Base-by-base conservation (phyloP, 805 yeast species). In the Candida boidinii region DNA sequence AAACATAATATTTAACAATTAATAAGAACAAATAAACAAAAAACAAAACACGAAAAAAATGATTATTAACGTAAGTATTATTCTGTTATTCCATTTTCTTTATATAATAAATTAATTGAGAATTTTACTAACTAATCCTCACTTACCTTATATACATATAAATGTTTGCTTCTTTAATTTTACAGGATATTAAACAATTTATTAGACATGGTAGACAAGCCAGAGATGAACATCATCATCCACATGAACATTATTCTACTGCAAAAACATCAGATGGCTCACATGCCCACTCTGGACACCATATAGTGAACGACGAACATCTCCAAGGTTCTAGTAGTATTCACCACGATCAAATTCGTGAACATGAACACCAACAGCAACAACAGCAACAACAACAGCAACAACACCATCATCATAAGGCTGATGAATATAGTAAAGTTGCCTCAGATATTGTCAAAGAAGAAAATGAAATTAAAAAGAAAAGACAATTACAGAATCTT, bases 181-280 rank as follows among this genome's bases (percentile, higher is more conserved):
- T 14, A 15, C 35, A 61, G 65, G 62, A 60, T 44, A 44, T 64
- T 23, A 61, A 60, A 43, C 61, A 64, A 36, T 60, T 63, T 36
- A 64, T 64, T 32, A 55, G 68, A 34, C 68, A 63, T 35, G 70
- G 70, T 13, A 60, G 49, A 37, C 62, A 59, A 31, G 64, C 63
- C 5, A 58, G 48, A n/a, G n/a, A n/a, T n/a, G n/a, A n/a, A n/a
- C n/a, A n/a, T n/a, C n/a, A n/a, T n/a, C n/a, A n/a, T n/a, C n/a
- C n/a, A n/a, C n/a, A n/a, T n/a, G n/a, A n/a, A n/a, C n/a, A 22
- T 10, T 11, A 12, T 22, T 22, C 29, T 23, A 30, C 26, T n/a
- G n/a, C 33, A 20, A 27, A 23, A 12, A 18, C 36, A 20, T 9
- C 30, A 28, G 24, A 22, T n/a, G n/a, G n/a, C n/a, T n/a, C n/a